Conservation (phyloP, 2,329 filamentous ascomycete genomes). For the Penicillium janthinellum region DNA sequence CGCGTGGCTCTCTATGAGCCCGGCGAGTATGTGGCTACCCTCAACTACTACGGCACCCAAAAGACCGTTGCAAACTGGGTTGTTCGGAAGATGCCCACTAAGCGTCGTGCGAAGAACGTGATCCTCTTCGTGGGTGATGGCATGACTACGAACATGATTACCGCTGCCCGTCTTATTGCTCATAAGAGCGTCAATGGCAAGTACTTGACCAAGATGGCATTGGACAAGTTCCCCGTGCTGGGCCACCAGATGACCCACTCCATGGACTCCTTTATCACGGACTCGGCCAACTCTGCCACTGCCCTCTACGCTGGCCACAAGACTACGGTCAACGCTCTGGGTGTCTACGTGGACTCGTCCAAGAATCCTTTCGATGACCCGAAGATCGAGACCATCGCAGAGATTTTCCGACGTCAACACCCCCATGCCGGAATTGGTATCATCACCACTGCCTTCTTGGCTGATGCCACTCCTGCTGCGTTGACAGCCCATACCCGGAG, state of each 20-base stretch:
- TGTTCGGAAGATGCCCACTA: conserved; percentile 69
- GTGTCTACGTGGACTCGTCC: conserved; percentile 79
- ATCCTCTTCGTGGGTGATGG: conserved; percentile 79
- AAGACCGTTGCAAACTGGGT: conserved; percentile 75
- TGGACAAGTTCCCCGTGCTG: conserved; percentile 83
- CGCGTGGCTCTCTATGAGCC: conserved; percentile 75
- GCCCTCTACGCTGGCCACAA: conserved; percentile 84
- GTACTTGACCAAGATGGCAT: conserved; percentile 72
- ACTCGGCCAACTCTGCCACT: conserved; percentile 81
- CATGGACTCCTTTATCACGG: conserved; percentile 81
- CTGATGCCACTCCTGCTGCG: conserved; percentile 80
- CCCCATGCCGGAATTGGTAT: conserved; percentile 60
- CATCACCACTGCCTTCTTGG: conserved; percentile 73
- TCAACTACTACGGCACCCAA: conserved; percentile 73
- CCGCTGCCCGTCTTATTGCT: conserved; percentile 74
- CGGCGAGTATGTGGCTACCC: conserved; percentile 74
- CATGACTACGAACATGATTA: conserved; percentile 56
- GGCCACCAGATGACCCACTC: conserved; percentile 90
- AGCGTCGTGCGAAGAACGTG: conserved; percentile 80
- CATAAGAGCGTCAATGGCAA: conserved; percentile 84
- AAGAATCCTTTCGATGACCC: conserved; percentile 75
- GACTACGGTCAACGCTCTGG: conserved; percentile 78
- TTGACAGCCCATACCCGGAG: conserved; percentile 72
- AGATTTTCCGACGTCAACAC: conserved; percentile 69
- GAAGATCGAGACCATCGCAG: conserved; percentile 79